Base-by-base conservation (phyloP, 305 asterid species). In the Fraxinus sp. region DNA sequence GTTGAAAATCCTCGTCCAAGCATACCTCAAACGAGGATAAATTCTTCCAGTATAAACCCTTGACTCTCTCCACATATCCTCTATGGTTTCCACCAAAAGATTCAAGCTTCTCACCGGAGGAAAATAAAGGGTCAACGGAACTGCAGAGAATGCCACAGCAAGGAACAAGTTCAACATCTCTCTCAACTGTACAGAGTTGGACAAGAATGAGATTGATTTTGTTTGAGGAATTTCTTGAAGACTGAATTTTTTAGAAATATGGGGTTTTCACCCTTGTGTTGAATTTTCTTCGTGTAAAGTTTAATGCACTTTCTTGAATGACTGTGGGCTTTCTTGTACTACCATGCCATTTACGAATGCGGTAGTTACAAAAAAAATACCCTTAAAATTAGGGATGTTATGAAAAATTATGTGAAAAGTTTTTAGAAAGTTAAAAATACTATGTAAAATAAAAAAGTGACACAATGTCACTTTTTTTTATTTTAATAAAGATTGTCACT, bases 131-230 rank as follows among this genome's bases (percentile, higher is more conserved):
- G 84, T 89, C 91, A 91, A 83, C 10, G 97, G 94, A 3, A 82
- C 93, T 7, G 95, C 88, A 10, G 93, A 92, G 79, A 92, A 91
- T 36, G 90, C 97, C 83, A 89, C 89, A 4, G 94, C 91, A 36
- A 91, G 89, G 84, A 92, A 92, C 86, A 92, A 80, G 46, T 88
- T 87, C 86, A 90, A 81, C 97, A 92, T 92, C 91, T 16, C 36
- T 92, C 91, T 10, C 28, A 52, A 52, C 22, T 5, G 22, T 16
- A 52, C 62, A 52, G 62, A 52, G n/a, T 52, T 52, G 22, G 62
- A 52, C 1, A 52, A 52, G 62, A n/a, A 14, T 52, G 7, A 0
- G 8, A 46, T 3, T 13, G 57, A 46, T 46, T 46, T 46, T 46
- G 6, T 46, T 46, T 9, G 3, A 41, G 14, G 49, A 14, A 13